Percentiles rank a stretch among this genome's conserved stretches.
These are phyloP conservation scores for Monascus ruber DNA, from an alignment of 2,329 filamentous ascomycete genomes.

Conservation along the genomic window DNA sequence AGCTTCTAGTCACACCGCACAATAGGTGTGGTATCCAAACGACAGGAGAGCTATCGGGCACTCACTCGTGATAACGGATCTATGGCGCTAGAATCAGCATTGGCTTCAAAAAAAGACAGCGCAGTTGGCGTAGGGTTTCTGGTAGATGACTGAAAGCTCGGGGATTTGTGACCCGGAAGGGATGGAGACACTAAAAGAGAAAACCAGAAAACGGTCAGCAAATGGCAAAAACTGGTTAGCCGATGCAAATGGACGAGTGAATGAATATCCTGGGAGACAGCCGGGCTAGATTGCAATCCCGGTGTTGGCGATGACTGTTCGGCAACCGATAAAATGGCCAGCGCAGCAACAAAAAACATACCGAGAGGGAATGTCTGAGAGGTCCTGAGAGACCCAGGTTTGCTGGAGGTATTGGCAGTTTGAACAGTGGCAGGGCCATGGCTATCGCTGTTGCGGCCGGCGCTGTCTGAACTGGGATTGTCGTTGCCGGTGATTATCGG, in stretches of 20 bases:
- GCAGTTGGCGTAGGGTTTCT: conserved; percentile 8
- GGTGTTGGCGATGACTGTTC: too few species aligned
- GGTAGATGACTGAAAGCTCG: background rate
- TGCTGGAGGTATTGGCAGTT: conserved; percentile 1
- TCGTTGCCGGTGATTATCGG: conserved; percentile 11
- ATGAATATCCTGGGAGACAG: too few species aligned
- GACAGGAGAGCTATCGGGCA: background rate
- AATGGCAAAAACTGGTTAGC: too few species aligned
- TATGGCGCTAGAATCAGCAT: conserved; percentile 38
- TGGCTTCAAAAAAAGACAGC: conserved; percentile 14
- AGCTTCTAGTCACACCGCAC: background rate
- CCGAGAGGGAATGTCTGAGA: conserved; percentile 15
- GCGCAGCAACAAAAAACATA: conserved; percentile 12
- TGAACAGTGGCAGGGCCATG: background rate
- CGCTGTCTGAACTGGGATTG: background rate
- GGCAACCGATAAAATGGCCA: too few species aligned
- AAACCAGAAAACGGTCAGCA: too few species aligned
- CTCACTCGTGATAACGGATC: conserved; percentile 57
- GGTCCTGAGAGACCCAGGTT: conserved; percentile 6
- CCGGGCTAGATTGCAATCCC: too few species aligned
- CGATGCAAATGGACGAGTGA: too few species aligned
- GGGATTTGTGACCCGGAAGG: too few species aligned
- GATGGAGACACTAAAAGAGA: too few species aligned
- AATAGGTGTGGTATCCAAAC: too few species aligned
- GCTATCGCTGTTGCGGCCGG: conserved; percentile 5